Evolutionary conservation across 2,329 filamentous ascomycete species (phyloP).

Genomic region (Raffaelea albimanens): DNA sequence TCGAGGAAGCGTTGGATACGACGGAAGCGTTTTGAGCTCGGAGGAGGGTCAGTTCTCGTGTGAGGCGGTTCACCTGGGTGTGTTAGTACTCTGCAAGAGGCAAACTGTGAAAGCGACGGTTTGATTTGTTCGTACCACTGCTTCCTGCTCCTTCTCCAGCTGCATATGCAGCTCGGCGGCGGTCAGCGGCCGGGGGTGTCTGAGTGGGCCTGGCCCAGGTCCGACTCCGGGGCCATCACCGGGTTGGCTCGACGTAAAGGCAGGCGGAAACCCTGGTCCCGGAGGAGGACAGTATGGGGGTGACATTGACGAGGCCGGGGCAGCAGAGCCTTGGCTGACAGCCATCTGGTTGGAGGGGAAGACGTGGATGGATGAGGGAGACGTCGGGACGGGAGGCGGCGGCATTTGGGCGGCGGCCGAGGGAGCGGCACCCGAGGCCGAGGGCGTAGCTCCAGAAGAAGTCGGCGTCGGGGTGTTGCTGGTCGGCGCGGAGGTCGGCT

Average conservation of each 20-base stretch:
- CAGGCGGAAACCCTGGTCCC: slow-evolving; percentile 7
- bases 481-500: slow-evolving; percentile 27
- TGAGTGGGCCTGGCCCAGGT: slow-evolving; percentile 60
- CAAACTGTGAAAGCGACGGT: neutral
- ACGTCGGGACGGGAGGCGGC: slow-evolving; percentile 25
- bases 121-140: slow-evolving; percentile 53
- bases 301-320: slow-evolving; percentile 22
- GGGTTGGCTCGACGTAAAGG: slow-evolving; percentile 11
- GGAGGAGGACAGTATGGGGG: slow-evolving; percentile 22
- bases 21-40: slow-evolving; percentile 62
- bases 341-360: slow-evolving; percentile 46
- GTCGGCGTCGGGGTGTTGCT: slow-evolving; percentile 1
- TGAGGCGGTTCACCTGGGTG: slow-evolving; percentile 87
- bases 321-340: slow-evolving; percentile 28
- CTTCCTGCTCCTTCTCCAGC: slow-evolving; percentile 91
- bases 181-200: slow-evolving; percentile 81
- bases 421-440: neutral
- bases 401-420: slow-evolving; percentile 25
- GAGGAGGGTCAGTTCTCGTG: slow-evolving; percentile 78
- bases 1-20: slow-evolving; percentile 55
- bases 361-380: slow-evolving; percentile 43
- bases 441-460: neutral
- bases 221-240: slow-evolving; percentile 36
- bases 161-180: slow-evolving; percentile 81
- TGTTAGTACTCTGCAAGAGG: no score